Base-by-base conservation (phyloP, 2,329 filamentous ascomycete species). In the Karstenula rhodostoma region DNA sequence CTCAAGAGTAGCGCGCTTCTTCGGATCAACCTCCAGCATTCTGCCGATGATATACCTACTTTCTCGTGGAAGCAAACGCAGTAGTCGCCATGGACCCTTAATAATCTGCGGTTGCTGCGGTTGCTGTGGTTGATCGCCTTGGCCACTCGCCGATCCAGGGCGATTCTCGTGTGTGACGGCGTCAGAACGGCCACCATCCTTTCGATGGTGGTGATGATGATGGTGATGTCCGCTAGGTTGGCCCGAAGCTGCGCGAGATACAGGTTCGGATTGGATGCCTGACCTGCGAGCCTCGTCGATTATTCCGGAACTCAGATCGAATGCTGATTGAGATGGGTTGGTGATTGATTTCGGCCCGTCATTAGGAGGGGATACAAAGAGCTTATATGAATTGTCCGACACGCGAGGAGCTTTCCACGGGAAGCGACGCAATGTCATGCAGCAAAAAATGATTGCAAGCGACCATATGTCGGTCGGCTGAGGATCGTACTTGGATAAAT, bases 391-490 rank as follows among this genome's bases (percentile, higher is more conserved):
- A 77, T 96, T 98, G 77, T 99, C 95, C 3, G 92, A 92, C 76
- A 93, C 82, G 43, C 94, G 88, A 4, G 95, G 95, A 37, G 96
- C 89, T 81, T 99, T 99, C 95, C 95, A 99, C 0, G 95, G 95
- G 74, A 99, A 99, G 37, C 95, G 85, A 23, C 95, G 87, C 44
- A 99, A 83, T 5, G 93, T 95, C 95, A 99, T 99, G 82, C 95
- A 99, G 79, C 95, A 98, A 80, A 94, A 99, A 57, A 99, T 98
- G 69, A 99, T 99, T 19, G 94, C 95, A 61, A 99, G 84, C 12
- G 95, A 99, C 95, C 95, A 99, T 61, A 99, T 93, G 79, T 99
- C 95, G 1, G 94, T 92, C 7, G 93, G 92, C 63, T 94, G 91
- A 0, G 95, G 93, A 72, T 99, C 94, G 76, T 99, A 99, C 74